Percentiles rank a stretch among this genome's conserved stretches.
phyloP scores from a whole-genome alignment of 495 filamentous ascomycete species.

The Penicillium mononematosum region DNA sequence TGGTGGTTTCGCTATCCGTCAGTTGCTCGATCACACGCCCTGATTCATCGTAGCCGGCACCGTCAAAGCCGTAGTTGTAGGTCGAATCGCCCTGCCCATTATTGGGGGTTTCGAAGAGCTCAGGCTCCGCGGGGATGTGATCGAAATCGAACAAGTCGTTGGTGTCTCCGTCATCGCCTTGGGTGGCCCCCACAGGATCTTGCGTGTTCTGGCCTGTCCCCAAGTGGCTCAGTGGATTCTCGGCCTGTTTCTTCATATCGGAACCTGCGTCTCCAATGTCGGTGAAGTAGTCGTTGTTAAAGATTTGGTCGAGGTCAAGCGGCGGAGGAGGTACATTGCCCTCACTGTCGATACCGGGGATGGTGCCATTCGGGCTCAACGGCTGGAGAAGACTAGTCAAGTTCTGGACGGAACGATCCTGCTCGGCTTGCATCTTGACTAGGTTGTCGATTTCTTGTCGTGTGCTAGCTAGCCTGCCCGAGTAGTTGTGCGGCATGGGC shows the following conservation, averaged over 20 bases:
- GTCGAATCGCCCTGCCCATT: constrained; percentile 23
- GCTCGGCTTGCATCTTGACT: constrained; percentile 68
- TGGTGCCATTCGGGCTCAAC: constrained; percentile 73
- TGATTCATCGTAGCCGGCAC: constrained; percentile 30
- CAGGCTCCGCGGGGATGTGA: constrained; percentile 38
- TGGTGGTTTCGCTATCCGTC: constrained; percentile 50
- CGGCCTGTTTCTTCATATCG: constrained; percentile 28
- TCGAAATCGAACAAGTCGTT: constrained; percentile 47
- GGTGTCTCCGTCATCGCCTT: constrained; percentile 29
- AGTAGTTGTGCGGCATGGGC: constrained; percentile 56
- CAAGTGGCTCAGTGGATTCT: constrained; percentile 19
- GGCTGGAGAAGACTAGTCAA: constrained; percentile 70
- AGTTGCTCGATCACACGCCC: constrained; percentile 45
- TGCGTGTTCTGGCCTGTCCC: constrained; percentile 14
- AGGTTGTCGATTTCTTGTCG: constrained; percentile 72
- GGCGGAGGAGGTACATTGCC: constrained; percentile 40
- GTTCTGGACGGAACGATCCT: constrained; percentile 67
- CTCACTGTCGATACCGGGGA: constrained; percentile 65
- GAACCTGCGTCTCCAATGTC: constrained; percentile 38
- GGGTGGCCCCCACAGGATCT: constrained; percentile 11
- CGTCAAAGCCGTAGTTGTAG: constrained; percentile 36
- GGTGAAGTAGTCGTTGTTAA: constrained; percentile 64
- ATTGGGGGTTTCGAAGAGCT: constrained; percentile 38
- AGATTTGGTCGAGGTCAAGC: constrained; percentile 68
- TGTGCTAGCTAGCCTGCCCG: constrained; percentile 55